phyloP scores from a whole-genome alignment of 345 rosid genomes.

The Viola odorata region DNA sequence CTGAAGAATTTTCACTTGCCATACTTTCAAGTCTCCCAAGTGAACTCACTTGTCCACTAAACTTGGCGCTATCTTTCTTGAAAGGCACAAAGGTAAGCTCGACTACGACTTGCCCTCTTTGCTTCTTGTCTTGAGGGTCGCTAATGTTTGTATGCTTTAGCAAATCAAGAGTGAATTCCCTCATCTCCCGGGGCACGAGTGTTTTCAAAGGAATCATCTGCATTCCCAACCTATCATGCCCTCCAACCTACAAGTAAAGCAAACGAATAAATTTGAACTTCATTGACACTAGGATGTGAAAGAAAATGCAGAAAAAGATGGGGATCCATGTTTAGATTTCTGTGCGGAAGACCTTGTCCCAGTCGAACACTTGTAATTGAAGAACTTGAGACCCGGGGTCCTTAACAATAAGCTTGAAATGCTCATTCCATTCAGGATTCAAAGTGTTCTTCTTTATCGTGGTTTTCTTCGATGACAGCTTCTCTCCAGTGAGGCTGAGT shows the following conservation, averaged over 20 bases:
- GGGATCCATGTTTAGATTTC: not conserved
- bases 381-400: conserved; percentile 61
- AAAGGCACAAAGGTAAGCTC: conserved; percentile 65
- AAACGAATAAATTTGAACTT: conserved; percentile 3
- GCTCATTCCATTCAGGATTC: conserved; percentile 80
- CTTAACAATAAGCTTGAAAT: conserved; percentile 61
- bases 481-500: conserved; percentile 57
- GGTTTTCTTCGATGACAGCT: conserved; percentile 61
- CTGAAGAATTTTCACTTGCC: conserved; percentile 25
- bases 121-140: conserved; percentile 45
- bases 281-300: not conserved
- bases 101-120: conserved; percentile 48
- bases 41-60: conserved; percentile 16
- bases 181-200: conserved; percentile 42
- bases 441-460: conserved; percentile 63
- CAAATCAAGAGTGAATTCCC: conserved; percentile 52
- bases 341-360: conserved; percentile 60
- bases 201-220: conserved; percentile 53
- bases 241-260: conserved; percentile 48
- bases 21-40: conserved; percentile 28
- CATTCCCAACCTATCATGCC: conserved; percentile 69
- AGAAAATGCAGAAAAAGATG: not conserved
- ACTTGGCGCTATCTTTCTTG: conserved; percentile 45
- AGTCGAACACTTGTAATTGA: conserved; percentile 61
- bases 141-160: conserved; percentile 44